Evolutionary conservation across 176 grass and related monocot species (phyloP), one percentile per base, ranked within the genome.

Genomic region (Panicum miliaceum): DNA sequence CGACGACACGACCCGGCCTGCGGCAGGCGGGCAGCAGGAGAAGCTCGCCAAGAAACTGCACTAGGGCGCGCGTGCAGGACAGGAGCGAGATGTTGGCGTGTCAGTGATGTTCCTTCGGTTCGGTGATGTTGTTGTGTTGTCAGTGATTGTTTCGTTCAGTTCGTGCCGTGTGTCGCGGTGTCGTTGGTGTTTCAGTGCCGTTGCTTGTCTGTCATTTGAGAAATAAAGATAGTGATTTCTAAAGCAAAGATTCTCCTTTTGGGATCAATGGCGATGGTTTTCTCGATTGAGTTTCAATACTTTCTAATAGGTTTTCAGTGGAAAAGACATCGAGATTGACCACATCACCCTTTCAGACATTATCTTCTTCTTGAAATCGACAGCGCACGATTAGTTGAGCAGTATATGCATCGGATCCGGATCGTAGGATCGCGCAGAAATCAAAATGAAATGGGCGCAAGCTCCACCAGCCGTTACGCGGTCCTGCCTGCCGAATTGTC

Each of bases 201-300:
- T 68, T 63, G 54, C 20, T 68, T 81, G 22, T 60, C 48, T 25
- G 81, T 60, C 69, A 63, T 64, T 76, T 70, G 71, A 36, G 77
- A 81, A 89, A 89, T 89, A 85, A 89, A 54, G 4, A 37, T 58
- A 38, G 67, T 73, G 36, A 15, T 84, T 25, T 81, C 6, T 65
- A 10, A 46, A 47, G 1, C 0, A 36, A 32, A 75, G 18, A 20
- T 81, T 66, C 15, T 8, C 16, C 14, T 43, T 65, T 18, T 1
- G 18, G 29, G 18, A 25, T 64, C 34, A 27, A 4, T 27, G 13
- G 36, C 7, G 38, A 7, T 11, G 12, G 0, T 34, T 7, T 70
- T 2, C 29, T 32, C 29, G 29, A 32, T 32, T 52, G 37, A 5
- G 8, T 32, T 42, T 62, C 1, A 12, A 8, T 42, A 52, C 3